These are phyloP conservation scores for Backusella parvicylindrica DNA, from an alignment of 192 early-diverging fungal genomes.

Conservation along the genomic window DNA sequence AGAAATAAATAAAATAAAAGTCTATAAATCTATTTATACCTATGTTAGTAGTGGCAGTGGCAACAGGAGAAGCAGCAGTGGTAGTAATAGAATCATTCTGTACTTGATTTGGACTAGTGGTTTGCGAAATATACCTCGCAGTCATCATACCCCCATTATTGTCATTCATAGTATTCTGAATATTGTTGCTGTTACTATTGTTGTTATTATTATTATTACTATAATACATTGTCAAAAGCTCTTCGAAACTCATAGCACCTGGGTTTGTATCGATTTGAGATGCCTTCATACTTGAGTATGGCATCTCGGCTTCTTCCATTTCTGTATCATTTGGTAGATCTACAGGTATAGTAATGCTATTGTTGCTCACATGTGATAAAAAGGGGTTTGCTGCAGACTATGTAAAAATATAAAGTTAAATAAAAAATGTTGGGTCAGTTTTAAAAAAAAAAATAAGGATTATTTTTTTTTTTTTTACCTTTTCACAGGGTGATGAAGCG, in stretches of 20 bases:
- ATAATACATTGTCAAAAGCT: constrained; percentile 21
- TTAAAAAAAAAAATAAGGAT: neutral
- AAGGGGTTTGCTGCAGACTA: constrained; percentile 4
- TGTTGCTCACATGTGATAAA: constrained; percentile 12
- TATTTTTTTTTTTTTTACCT: neutral
- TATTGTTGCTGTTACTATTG: neutral
- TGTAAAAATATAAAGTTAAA: neutral
- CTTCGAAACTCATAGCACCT: constrained; percentile 21
- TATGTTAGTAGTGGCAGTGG: neutral
- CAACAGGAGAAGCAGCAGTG: neutral
- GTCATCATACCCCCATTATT: neutral
- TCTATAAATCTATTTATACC: neutral
- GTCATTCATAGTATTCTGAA: neutral
- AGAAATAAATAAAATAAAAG: neutral
- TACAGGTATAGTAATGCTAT: constrained; percentile 16
- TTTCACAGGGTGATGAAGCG: constrained; percentile 15
- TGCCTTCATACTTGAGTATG: neutral
- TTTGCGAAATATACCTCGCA: neutral
- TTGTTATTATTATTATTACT: neutral
- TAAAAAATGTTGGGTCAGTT: neutral
- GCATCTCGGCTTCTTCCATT: neutral
- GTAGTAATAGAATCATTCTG: neutral
- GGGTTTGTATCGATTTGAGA: neutral
- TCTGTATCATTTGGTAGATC: constrained; percentile 11
- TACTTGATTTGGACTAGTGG: neutral